Base-by-base conservation (phyloP, 768 basidiomycete species). In the Multifurca ochricompacta region DNA sequence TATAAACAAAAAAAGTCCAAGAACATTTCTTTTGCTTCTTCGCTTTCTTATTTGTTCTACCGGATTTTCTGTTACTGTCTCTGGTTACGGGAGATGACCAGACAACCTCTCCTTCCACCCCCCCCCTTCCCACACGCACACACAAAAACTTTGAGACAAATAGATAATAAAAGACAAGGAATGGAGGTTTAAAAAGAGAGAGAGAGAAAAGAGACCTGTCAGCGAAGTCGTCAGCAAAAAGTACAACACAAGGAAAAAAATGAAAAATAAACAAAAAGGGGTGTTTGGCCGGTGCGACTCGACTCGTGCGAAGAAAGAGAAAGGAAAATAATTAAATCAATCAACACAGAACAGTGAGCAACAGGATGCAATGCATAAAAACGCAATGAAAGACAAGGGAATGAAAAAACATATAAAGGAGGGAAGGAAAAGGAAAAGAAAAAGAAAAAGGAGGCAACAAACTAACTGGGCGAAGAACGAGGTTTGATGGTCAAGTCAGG, bases 81-180 rank as follows among this genome's bases (percentile, higher is more conserved):
- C n/a, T n/a, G n/a, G n/a, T n/a, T n/a, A n/a, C n/a, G n/a, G n/a
- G n/a, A n/a, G n/a, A n/a, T n/a, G n/a, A n/a, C n/a, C n/a, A n/a
- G n/a, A n/a, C n/a, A n/a, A 42, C 42, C 28, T 52, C 35, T 53
- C 51, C 50, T 45, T 44, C n/a, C n/a, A n/a, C n/a, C n/a, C n/a
- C n/a, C n/a, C n/a, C 46, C 40, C 14, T 51, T 40, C 32, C 21
- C 7, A 31, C 32, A 37, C 35, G 30, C 41, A 44, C 19, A 19
- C 36, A 45, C 41, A 21, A 10, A n/a, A 25, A 23, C 16, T 21
- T 42, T 40, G 30, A 18, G 21, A 23, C 18, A 39, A 53, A 39
- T 51, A 51, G 43, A 13, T 32, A 53, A 28, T 13, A 7, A 51
- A 4, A 35, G 36, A 42, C 25, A 40, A 28, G 8, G 19, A 30